Evolutionary conservation across 306 rosid species (phyloP).

Genomic region (Ormosia semicastrata): DNA sequence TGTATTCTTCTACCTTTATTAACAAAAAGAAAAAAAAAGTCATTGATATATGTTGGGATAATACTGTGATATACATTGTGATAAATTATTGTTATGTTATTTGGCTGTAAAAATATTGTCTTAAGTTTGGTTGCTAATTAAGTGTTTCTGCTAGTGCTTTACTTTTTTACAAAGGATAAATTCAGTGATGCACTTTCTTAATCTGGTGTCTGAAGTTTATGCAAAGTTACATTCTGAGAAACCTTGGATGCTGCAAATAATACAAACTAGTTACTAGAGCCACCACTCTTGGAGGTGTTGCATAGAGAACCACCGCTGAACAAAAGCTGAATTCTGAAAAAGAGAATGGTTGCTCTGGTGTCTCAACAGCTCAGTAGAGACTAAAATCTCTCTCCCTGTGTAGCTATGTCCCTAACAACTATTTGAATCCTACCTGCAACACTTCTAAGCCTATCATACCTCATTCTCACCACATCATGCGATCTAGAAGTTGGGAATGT

Average conservation of each 20-base stretch:
- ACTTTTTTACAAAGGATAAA: not conserved
- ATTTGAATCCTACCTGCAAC: constrained; percentile 94
- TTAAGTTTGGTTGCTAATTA: too few species aligned
- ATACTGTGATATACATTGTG: not conserved
- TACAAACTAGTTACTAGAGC: constrained; percentile 70
- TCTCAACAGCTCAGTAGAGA: constrained; percentile 90
- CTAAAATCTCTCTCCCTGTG: constrained; percentile 91
- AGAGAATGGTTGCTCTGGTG: constrained; percentile 84
- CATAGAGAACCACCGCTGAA: constrained; percentile 70
- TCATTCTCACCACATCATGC: constrained; percentile 64
- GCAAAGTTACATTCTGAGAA: constrained; percentile 10
- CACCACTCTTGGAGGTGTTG: constrained; percentile 74
- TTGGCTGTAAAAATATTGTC: not conserved
- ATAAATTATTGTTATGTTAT: not conserved
- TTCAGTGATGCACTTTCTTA: not conserved
- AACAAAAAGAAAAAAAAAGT: too few species aligned
- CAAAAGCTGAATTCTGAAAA: constrained; percentile 64
- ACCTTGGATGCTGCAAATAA: constrained; percentile 73
- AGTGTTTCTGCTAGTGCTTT: not conserved
- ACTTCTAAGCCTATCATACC: constrained; percentile 88
- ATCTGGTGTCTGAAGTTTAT: not conserved
- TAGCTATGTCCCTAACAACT: constrained; percentile 91
- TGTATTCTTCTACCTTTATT: not conserved
- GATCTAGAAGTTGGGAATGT: constrained; percentile 83
- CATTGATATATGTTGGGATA: not conserved